A percentile compares a stretch with the other conserved stretches of the same genome.
Conservation (phyloP, 306 rosid species). For the Neltuma alba region DNA sequence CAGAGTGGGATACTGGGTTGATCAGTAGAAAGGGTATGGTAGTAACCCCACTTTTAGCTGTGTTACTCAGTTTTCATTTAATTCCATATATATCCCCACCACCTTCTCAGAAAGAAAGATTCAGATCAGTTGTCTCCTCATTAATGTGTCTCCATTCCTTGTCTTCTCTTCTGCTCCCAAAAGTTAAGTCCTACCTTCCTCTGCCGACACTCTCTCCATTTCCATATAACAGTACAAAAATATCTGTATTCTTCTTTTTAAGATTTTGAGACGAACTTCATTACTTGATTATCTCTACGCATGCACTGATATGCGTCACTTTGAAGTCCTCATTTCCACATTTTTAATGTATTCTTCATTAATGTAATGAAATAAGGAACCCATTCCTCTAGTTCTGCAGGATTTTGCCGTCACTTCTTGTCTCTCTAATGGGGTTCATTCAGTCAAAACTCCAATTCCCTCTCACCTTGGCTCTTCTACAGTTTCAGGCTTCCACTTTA, state of each 20-base stretch:
- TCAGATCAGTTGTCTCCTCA: neutral
- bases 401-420: conserved; percentile 24
- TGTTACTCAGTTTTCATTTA: neutral
- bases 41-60: neutral
- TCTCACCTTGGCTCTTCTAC: neutral
- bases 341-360: too few relatives aligned
- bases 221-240: too few relatives aligned
- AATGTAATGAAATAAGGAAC: neutral
- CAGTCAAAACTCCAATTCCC: conserved; percentile 35
- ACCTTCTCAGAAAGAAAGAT: neutral
- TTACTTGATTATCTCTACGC: neutral
- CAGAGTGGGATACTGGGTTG: neutral
- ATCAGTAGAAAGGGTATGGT: neutral
- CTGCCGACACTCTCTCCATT: conserved; percentile 55
- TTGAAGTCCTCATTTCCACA: neutral
- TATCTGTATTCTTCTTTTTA: neutral
- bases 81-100: neutral
- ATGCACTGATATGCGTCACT: neutral
- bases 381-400: conserved; percentile 7
- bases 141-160: conserved; percentile 39
- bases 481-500: neutral
- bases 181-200: conserved; percentile 41
- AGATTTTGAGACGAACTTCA: neutral
- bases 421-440: conserved; percentile 17
- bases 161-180: conserved; percentile 9